Evolutionary conservation across 2,329 filamentous ascomycete genomes (phyloP), one percentile per base, ranked within the genome.

Genomic region (Colletotrichum cordylinicola): DNA sequence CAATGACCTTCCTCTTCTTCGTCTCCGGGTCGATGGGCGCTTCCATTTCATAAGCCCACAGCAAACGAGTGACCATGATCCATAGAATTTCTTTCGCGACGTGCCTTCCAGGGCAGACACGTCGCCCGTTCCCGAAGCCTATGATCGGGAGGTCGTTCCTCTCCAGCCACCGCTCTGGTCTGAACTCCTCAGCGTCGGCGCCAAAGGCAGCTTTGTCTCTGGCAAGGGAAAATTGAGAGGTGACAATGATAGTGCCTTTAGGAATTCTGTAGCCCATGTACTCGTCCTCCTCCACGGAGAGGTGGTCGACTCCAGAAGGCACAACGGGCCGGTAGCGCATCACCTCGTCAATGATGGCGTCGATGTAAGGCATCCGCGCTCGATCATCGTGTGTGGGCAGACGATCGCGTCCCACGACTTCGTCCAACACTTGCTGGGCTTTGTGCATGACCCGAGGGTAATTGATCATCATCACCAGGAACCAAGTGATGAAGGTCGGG

Each of bases 41-140:
- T 72, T 81, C 80, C 18, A 86, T 79, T 4, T 87, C 81, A 74
- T 90, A 90, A 0, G 86, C 88, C 90, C 90, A 91, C 0, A 92
- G 79, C 48, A 89, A 62, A 29, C 85, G 83, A 1, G 87, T 82
- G 24, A 87, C 81, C 29, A 79, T 78, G 5, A 87, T 80, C 75
- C 84, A 87, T 6, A 90, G 79, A 8, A 83, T 85, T 15, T 88
- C 86, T 55, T 89, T 86, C 2, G 88, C 86, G 58, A 88, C 84
- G 37, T 83, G 82, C 78, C 84, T 86, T 3, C 88, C 88, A 12
- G 89, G 79, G 77, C 88, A 89, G 77, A 82, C 79, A 65, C 83
- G 86, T 55, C 82, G 83, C 4, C 87, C 87, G 37, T 82, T 81
- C 8, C 85, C 85, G 79, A 89, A 89, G 1, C 86, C 81, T 8